Evolutionary conservation across 148 eudicot genomes (phyloP), one percentile per base, ranked within the genome.

Genomic region (Cornus suecica): DNA sequence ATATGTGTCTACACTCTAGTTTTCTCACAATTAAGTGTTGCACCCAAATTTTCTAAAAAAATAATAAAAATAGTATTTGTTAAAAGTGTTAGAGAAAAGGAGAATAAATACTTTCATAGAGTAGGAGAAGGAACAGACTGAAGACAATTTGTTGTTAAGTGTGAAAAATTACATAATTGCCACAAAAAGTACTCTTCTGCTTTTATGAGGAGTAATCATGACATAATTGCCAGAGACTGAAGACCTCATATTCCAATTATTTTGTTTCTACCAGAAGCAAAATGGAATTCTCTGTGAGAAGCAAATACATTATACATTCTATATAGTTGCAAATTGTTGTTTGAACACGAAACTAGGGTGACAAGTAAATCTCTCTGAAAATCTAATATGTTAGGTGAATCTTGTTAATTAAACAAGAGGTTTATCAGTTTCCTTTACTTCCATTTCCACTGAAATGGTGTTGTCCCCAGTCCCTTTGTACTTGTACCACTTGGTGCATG

Each of bases 401-500:
- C 8, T 60, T 4, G 10, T 30, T 26, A 23, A 51, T 72, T 71
- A 78, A 65, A 72, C 76, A 11, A 71, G 10, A 32, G 31, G 27
- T 69, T 77, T 72, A 54, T 76, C 74, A 56, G 34, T n/a, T 32
- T 72, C 52, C 52, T 79, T 73, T 30, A 15, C 42, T 65, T 86
- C 82, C 73, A 28, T 62, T 60, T 82, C 84, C 14, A 56, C 31
- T 31, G 66, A 27, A 42, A 7, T 24, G 26, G 28, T 31, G 25
- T 58, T 75, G 26, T 60, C 83, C 51, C 25, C 70, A 8, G 42
- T 78, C 28, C 88, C 89, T 83, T 91, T 93, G 79, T 93, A 93
- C 86, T 77, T 82, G 63, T 89, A 93, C 94, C 98, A 91, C 48
- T 60, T 84, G 8, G 96, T 79, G 73, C 87, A 81, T 7, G 26